Evolutionary conservation across 768 basidiomycete genomes (phyloP).

Genomic region (Nidularia pulvinata): DNA sequence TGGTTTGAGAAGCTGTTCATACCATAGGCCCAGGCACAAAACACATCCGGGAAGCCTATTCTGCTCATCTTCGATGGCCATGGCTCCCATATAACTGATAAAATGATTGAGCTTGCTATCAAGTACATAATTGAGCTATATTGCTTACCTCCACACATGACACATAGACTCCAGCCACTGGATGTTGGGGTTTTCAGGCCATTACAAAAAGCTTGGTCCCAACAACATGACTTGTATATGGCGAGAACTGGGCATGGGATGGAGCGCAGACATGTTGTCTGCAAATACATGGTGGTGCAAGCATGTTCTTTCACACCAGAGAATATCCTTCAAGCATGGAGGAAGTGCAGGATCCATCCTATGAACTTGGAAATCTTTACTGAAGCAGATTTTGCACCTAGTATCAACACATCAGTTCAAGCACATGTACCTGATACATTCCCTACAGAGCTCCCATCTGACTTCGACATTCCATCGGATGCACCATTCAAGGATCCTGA

Average conservation of each 20-base stretch:
- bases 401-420: not conserved
- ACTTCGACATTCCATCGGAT: not conserved
- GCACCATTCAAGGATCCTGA: too few species aligned
- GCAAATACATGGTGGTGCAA: conserved; percentile 22
- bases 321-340: not conserved
- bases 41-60: conserved; percentile 22
- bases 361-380: conserved; percentile 13
- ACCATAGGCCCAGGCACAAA: conserved; percentile 23
- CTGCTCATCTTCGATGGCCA: conserved; percentile 44
- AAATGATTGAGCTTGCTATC: conserved; percentile 20
- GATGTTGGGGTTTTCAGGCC: conserved; percentile 42
- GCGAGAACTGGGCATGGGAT: conserved; percentile 17
- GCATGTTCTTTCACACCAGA: not conserved
- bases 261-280: conserved; percentile 16
- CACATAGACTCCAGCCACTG: conserved; percentile 41
- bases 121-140: conserved; percentile 26
- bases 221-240: conserved; percentile 16
- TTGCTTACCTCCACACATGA: conserved; percentile 36
- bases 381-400: conserved; percentile 10
- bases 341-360: conserved; percentile 6
- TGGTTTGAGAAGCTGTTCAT: conserved; percentile 40
- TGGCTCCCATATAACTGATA: conserved; percentile 29
- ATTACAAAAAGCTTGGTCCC: conserved; percentile 23
- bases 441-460: conserved; percentile 3
- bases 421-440: conserved; percentile 7